Evolutionary conservation across 768 basidiomycete genomes (phyloP).

Genomic region (Lyophyllum atratum): DNA sequence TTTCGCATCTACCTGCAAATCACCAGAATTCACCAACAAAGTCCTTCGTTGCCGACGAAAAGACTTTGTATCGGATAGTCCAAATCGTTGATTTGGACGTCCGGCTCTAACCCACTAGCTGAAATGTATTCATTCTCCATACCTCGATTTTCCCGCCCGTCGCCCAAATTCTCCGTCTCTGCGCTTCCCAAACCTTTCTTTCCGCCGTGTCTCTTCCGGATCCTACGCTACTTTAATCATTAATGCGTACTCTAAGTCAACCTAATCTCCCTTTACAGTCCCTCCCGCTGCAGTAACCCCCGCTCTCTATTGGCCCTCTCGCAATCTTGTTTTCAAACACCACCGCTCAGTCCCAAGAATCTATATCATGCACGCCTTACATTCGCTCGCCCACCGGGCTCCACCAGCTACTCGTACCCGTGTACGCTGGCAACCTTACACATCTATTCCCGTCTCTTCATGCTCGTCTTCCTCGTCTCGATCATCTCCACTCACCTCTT

Average conservation of each 20-base stretch:
- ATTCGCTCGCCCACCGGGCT: constrained; percentile 69
- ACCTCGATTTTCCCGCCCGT: constrained; percentile 26
- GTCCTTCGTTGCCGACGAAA: constrained; percentile 32
- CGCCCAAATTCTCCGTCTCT: constrained; percentile 21
- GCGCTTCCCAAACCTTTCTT: constrained; percentile 15
- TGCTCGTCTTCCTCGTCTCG: constrained; percentile 37
- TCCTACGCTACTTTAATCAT: constrained; percentile 21
- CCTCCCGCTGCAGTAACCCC: constrained; percentile 26
- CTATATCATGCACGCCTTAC: constrained; percentile 41
- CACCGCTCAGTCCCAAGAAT: constrained; percentile 31
- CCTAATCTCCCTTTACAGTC: constrained; percentile 32
- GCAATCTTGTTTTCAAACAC: constrained; percentile 24
- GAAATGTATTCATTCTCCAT: constrained; percentile 39
- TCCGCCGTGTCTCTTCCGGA: constrained; percentile 11
- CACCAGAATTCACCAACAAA: constrained; percentile 14
- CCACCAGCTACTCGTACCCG: constrained; percentile 66
- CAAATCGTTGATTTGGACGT: constrained; percentile 44
- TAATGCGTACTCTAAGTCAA: constrained; percentile 35
- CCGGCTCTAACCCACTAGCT: constrained; percentile 31
- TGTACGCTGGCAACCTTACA: constrained; percentile 83
- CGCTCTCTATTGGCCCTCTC: constrained; percentile 22
- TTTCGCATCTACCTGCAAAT: not conserved
- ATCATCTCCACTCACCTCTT: constrained; percentile 39
- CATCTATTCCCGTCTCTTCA: constrained; percentile 42
- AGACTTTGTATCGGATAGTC: constrained; percentile 43